A percentile compares a stretch with the other conserved stretches of the same genome.
phyloP scores from a whole-genome alignment of 2,329 filamentous ascomycete genomes.

The Hypoxylon sp. region DNA sequence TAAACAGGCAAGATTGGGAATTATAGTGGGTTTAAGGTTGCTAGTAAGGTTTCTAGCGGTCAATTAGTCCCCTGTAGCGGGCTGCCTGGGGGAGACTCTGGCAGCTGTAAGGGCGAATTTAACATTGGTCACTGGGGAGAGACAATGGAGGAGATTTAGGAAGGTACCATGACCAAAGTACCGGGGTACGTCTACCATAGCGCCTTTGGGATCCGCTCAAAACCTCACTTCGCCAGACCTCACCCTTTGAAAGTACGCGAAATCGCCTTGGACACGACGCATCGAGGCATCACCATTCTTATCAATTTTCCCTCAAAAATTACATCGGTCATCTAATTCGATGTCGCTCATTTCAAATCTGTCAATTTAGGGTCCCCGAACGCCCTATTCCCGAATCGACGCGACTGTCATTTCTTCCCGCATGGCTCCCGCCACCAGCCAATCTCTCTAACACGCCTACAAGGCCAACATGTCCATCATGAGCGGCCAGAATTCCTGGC shows the following conservation, averaged over 20 bases:
- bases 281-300: slow-evolving; percentile 66
- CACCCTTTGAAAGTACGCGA: slow-evolving; percentile 68
- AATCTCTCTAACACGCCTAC: slow-evolving; percentile 64
- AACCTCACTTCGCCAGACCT: slow-evolving; percentile 62
- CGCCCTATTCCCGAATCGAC: slow-evolving; percentile 64
- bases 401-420: slow-evolving; percentile 66
- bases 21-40: background rate
- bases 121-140: background rate
- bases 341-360: slow-evolving; percentile 67
- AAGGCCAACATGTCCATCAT: slow-evolving; percentile 75
- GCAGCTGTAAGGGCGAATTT: background rate
- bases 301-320: slow-evolving; percentile 60
- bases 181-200: slow-evolving; percentile 14
- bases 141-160: background rate
- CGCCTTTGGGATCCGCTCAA: slow-evolving; percentile 40
- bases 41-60: background rate
- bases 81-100: background rate
- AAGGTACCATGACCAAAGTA: slow-evolving; percentile 13
- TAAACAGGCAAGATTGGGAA: background rate
- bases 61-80: background rate
- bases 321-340: slow-evolving; percentile 64
- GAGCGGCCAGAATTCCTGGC: slow-evolving; percentile 77
- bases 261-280: slow-evolving; percentile 65
- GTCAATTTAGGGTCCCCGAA: slow-evolving; percentile 64
- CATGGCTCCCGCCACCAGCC: slow-evolving; percentile 69